Evolutionary conservation across 441 rosid genomes (phyloP).

Genomic region (Populus hybrid): DNA sequence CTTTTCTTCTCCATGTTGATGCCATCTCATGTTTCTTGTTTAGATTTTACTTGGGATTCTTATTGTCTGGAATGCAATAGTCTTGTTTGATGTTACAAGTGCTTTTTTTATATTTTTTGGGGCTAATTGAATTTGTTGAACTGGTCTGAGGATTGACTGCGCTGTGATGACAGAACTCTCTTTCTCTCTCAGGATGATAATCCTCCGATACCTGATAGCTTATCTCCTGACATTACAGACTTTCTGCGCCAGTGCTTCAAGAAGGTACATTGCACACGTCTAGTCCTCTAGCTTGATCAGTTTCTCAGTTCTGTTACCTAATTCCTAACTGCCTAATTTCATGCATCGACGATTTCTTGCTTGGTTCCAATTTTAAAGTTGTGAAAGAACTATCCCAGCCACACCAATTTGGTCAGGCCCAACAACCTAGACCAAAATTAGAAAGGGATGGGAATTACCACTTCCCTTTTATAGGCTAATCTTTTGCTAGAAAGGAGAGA

Average conservation of each 20-base stretch:
- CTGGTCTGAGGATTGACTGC: neutral
- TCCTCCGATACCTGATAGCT: constrained; percentile 98
- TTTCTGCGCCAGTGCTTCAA: constrained; percentile 92
- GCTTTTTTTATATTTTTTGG: neutral
- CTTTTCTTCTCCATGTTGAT: neutral
- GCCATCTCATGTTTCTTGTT: neutral
- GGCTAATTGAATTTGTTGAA: neutral
- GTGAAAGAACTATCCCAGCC: neutral
- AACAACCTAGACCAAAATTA: neutral
- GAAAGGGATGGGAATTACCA: neutral
- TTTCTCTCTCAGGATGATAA: constrained; percentile 64
- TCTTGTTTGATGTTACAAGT: neutral
- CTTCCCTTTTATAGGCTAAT: neutral
- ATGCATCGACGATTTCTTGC: neutral
- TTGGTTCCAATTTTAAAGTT: neutral
- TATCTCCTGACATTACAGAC: constrained; percentile 93
- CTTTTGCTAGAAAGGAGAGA: neutral
- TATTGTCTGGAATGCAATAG: constrained; percentile 2
- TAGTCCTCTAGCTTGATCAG: neutral
- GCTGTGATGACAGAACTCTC: constrained; percentile 1
- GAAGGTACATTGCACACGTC: constrained; percentile 51
- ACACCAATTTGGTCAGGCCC: neutral
- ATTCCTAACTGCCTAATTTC: neutral
- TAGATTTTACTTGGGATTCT: constrained; percentile 8
- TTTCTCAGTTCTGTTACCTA: neutral